Conservation (phyloP, 2,329 filamentous ascomycete genomes). For the Onygena corvina region DNA sequence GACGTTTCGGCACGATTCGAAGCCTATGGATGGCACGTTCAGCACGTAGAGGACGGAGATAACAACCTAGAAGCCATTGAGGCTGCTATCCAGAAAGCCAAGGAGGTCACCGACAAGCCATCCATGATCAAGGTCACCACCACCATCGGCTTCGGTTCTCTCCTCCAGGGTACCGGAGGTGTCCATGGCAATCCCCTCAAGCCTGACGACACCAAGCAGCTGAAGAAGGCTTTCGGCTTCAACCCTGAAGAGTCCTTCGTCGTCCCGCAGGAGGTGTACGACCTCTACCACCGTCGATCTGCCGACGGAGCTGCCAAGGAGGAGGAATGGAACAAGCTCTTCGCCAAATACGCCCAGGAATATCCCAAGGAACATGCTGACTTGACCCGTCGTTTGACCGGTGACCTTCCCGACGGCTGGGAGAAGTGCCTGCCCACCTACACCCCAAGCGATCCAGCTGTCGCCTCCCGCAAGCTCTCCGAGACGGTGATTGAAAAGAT, state of each 20-base stretch:
- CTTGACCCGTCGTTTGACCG: conserved; percentile 64
- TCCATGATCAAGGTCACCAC: conserved; percentile 93
- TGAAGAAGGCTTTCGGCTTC: conserved; percentile 94
- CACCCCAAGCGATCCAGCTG: conserved; percentile 68
- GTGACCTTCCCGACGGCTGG: conserved; percentile 89
- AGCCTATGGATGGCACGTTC: conserved; percentile 89
- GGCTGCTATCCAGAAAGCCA: conserved; percentile 70
- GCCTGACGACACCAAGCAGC: conserved; percentile 80
- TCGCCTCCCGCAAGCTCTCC: conserved; percentile 91
- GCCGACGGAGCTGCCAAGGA: conserved; percentile 78
- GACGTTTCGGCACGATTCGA: conserved; percentile 92
- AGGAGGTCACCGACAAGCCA: conserved; percentile 89
- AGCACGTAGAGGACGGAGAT: conserved; percentile 78
- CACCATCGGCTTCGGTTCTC: conserved; percentile 92
- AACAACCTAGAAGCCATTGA: conserved; percentile 77
- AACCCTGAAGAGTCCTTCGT: conserved; percentile 86
- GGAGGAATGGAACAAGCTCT: conserved; percentile 87
- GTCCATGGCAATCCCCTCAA: conserved; percentile 96
- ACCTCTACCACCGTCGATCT: conserved; percentile 73
- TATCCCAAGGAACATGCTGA: conserved; percentile 70
- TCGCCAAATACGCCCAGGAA: conserved; percentile 71
- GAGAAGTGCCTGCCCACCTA: conserved; percentile 87
- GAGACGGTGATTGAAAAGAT: conserved; percentile 87
- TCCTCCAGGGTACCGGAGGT: conserved; percentile 82
- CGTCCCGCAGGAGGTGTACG: conserved; percentile 90